Conservation (phyloP, 1,139 yeast genomes). For the Yamadazyma atmosphaerica region DNA sequence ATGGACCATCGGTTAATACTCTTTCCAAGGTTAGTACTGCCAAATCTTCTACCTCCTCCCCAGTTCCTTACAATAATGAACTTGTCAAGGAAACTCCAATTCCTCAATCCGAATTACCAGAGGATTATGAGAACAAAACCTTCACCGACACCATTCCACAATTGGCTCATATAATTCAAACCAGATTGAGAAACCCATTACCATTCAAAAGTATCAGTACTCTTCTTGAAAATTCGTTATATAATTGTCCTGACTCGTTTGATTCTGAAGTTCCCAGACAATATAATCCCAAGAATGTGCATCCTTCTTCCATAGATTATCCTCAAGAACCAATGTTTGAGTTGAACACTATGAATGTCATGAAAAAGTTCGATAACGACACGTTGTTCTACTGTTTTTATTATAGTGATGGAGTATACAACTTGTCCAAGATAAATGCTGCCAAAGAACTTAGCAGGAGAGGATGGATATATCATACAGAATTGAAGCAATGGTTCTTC, state of each 20-base stretch:
- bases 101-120: slow-evolving; percentile 10
- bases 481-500: slow-evolving; percentile 78
- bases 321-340: slow-evolving; percentile 86
- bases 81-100: slow-evolving; percentile 8
- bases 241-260: slow-evolving; percentile 90
- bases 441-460: slow-evolving; percentile 79
- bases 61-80: slow-evolving; percentile 15
- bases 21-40: slow-evolving; percentile 15
- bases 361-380: slow-evolving; percentile 79
- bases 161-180: slow-evolving; percentile 31
- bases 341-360: slow-evolving; percentile 49
- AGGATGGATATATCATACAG: slow-evolving; percentile 86
- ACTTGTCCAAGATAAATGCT: slow-evolving; percentile 65
- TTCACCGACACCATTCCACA: slow-evolving; percentile 34
- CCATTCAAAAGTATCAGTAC: slow-evolving; percentile 57
- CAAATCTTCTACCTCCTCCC: slow-evolving; percentile 19
- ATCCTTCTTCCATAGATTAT: slow-evolving; percentile 86
- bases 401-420: slow-evolving; percentile 53
- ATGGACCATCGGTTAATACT: too few species aligned
- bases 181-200: slow-evolving; percentile 48
- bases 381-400: slow-evolving; percentile 92
- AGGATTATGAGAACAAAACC: slow-evolving; percentile 18
- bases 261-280: slow-evolving; percentile 86
- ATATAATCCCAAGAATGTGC: slow-evolving; percentile 80
- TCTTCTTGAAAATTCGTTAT: slow-evolving; percentile 70